Evolutionary conservation across 148 eudicot species (phyloP), one percentile per base, ranked within the genome.

Genomic region (Pharnaceum exiguum): DNA sequence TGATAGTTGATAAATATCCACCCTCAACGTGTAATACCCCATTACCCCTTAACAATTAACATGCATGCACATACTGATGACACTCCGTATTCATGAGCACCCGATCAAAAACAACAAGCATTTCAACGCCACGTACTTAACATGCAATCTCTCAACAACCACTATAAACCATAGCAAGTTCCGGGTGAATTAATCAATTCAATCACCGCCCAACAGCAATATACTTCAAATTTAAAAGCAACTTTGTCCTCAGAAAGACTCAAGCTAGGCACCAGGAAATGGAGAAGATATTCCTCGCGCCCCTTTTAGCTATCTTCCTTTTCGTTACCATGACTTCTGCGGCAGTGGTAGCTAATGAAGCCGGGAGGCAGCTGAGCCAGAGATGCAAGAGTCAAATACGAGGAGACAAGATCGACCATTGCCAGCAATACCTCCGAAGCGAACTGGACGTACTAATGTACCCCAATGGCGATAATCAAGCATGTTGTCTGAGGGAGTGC

Each of bases 321-420:
- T 30, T 30, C 42, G 18, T 40, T 39, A 24, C 46, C 51, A 19
- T 43, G 46, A 21, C 67, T 55, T 50, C 52, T 29, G 21, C 19
- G 18, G 39, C 36, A 16, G 49, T 53, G 10, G 25, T 13, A 7
- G 9, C n/a, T 46, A 42, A 46, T 30, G 24, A 23, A 46, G n/a
- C n/a, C n/a, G 28, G 10, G 19, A 6, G 36, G 31, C 62, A 9
- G 24, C 11, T 53, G 46, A 45, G 63, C 37, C 53, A 53, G n/a
- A 37, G 37, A n/a, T 78, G 82, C 56, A 51, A 36, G 36, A 18
- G 46, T 24, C 78, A 78, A 32, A 38, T 67, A 10, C 62, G 57
- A 31, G 29, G 31, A 57, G 67, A 68, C 59, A 61, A 57, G 19
- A 54, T 78, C 25, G 40, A 55, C 7, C 61, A 71, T 27, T 79